Conservation (phyloP, 2,329 filamentous ascomycete species). For the Biscogniauxia marginata region DNA sequence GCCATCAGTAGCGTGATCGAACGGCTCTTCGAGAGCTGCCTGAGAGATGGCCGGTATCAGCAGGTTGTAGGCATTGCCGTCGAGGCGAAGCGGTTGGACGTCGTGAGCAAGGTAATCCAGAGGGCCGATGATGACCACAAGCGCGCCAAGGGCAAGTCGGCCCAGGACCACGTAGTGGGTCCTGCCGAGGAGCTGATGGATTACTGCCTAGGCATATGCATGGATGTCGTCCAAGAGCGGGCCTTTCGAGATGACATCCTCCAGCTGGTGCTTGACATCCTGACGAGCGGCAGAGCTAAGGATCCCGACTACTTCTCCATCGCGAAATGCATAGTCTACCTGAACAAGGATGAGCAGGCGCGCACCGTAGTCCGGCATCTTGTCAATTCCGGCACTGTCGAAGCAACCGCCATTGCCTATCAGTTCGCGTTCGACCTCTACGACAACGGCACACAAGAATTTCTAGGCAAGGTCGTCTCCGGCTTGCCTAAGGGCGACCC, state of each 20-base stretch:
- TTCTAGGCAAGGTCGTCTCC: constrained; percentile 83
- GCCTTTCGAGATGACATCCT: constrained; percentile 81
- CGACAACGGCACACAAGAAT: constrained; percentile 98
- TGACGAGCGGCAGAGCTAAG: constrained; percentile 79
- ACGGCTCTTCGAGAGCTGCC: constrained; percentile 86
- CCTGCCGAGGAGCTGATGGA: constrained; percentile 93
- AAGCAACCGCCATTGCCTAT: constrained; percentile 83
- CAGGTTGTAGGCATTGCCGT: constrained; percentile 97
- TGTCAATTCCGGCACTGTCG: constrained; percentile 74
- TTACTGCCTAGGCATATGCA: constrained; percentile 91
- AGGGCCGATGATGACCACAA: constrained; percentile 86
- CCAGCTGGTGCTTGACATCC: constrained; percentile 87
- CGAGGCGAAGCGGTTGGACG: constrained; percentile 87
- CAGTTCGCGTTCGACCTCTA: constrained; percentile 98
- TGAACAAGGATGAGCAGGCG: constrained; percentile 88
- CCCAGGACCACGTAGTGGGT: constrained; percentile 48
- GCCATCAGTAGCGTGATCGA: constrained; percentile 83
- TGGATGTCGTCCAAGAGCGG: constrained; percentile 95
- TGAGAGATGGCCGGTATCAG: constrained; percentile 81
- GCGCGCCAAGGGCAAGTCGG: constrained; percentile 61
- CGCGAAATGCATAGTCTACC: constrained; percentile 94
- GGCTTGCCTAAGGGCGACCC: constrained; percentile 63
- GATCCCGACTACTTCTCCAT: constrained; percentile 95
- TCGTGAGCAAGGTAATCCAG: constrained; percentile 82
- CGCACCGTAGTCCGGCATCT: constrained; percentile 81